Base-by-base conservation (phyloP, 495 filamentous ascomycete genomes). In the Xylaria bambusicola region DNA sequence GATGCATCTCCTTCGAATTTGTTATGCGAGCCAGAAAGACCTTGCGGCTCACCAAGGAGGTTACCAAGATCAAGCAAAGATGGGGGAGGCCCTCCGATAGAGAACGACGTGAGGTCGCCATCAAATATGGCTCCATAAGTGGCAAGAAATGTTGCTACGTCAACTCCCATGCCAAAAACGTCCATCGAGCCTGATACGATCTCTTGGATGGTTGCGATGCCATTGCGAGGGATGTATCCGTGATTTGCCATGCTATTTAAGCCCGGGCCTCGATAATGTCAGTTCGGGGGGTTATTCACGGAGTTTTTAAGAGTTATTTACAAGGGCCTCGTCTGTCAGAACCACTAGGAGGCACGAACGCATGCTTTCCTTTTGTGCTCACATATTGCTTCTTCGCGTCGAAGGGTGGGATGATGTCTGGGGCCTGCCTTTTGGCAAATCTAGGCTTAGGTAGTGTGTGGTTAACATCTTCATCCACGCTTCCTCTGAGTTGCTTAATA, bases 1-100 rank as follows among this genome's bases (percentile, higher is more conserved):
- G 82, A 85, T 13, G 70, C 76, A 64, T 87, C 83, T 7, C 72
- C 65, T 66, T 86, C 84, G 64, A 80, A 81, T 21, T 81, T 80
- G 65, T 80, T 84, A 64, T 86, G 84, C 1, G 77, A 83, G 56
- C 79, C 78, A 41, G 72, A 74, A 6, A 86, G 69, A 23, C 82
- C 65, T 20, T 54, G 46, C 10, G 61, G 56, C 51, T 56, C 24
- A 15, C 64, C 67, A n/a, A 66, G 65, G 2, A 73, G 62, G 23
- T 58, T 60, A 17, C 52, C 49, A 20, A 73, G 62, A 13, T 54
- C 55, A 27, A 33, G 41, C 10, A 62, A 17, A 1, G 59, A 41
- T 17, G 52, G 29, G 2, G 44, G 2, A 23, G 29, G 33, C 3
- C 57, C 45, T 4, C 64, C 65, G 17, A 51, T 51, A 36, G 48